phyloP scores from a whole-genome alignment of 345 rosid species.

The Lepidium didymum region DNA sequence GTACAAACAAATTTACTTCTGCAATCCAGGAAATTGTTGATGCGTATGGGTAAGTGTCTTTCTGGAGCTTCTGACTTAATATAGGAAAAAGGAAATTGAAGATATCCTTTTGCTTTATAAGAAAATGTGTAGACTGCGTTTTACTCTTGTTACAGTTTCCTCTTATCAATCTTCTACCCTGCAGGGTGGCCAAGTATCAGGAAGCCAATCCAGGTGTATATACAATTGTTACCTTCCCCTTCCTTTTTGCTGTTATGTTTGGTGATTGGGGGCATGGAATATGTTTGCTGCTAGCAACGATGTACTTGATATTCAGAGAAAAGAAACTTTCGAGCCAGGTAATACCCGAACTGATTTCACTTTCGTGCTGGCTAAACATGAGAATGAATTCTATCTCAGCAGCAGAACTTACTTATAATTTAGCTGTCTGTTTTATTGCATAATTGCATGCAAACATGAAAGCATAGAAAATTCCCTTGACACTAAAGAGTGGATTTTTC shows the following conservation, averaged over 20 bases:
- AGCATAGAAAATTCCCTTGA: neutral
- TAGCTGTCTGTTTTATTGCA: constrained; percentile 38
- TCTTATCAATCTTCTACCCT: constrained; percentile 11
- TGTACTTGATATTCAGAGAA: constrained; percentile 57
- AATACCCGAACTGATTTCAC: neutral
- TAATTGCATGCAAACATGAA: neutral
- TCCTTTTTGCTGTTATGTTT: constrained; percentile 97
- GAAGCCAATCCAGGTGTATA: constrained; percentile 93
- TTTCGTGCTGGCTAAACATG: neutral
- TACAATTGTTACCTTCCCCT: constrained; percentile 86
- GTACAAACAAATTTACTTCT: constrained; percentile 73
- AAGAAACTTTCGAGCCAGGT: constrained; percentile 95
- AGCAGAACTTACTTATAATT: constrained; percentile 9
- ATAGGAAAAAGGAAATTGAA: neutral
- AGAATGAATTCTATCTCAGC: neutral
- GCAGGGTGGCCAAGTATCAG: constrained; percentile 92
- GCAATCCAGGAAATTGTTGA: constrained; percentile 94
- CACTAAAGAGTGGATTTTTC: neutral
- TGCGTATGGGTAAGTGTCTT: constrained; percentile 73
- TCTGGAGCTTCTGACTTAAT: neutral
- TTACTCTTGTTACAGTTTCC: neutral
- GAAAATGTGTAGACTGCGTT: neutral
- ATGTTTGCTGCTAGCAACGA: constrained; percentile 76
- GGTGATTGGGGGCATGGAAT: constrained; percentile 99
- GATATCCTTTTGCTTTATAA: neutral